Conservation (phyloP, 208 protist genomes). For the Crithidia bombi region DNA sequence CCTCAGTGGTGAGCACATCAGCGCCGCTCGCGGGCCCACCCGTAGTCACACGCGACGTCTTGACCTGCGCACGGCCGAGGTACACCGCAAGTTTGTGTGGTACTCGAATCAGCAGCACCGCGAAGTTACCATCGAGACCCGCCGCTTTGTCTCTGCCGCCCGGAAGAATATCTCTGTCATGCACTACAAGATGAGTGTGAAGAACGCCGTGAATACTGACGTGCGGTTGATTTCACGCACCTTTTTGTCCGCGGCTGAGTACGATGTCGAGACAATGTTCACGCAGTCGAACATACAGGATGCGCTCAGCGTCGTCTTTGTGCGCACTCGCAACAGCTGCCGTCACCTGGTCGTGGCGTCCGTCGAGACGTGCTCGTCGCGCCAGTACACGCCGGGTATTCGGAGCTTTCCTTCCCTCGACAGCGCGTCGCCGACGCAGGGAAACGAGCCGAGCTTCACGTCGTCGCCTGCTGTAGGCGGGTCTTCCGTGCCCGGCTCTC, state of each 20-base stretch:
- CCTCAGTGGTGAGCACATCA: conserved; percentile 84
- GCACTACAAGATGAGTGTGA: conserved; percentile 71
- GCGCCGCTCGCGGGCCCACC: conserved; percentile 55
- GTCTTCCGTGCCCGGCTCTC: conserved; percentile 20
- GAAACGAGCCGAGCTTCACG: conserved; percentile 15
- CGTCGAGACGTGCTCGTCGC: conserved; percentile 65
- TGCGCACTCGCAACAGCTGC: conserved; percentile 87
- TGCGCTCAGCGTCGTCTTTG: conserved; percentile 67
- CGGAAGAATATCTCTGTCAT: conserved; percentile 72
- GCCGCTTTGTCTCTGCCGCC: conserved; percentile 69
- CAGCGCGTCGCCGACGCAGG: conserved; percentile 10
- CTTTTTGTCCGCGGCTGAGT: conserved; percentile 43
- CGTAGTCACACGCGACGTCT: conserved; percentile 64
- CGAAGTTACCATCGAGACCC: conserved; percentile 81
- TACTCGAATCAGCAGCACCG: conserved; percentile 61
- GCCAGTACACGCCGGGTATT: conserved; percentile 11
- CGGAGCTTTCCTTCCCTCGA: conserved; percentile 18
- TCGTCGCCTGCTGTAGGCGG: conserved; percentile 13
- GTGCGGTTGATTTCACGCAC: conserved; percentile 85
- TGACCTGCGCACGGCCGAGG: conserved; percentile 75
- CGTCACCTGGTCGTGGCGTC: conserved; percentile 74
- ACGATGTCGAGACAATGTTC: conserved; percentile 71
- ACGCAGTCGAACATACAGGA: conserved; percentile 67
- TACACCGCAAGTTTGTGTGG: conserved; percentile 80
- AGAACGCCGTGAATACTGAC: conserved; percentile 86